phyloP scores from a whole-genome alignment of 176 grass and related monocot species.

The Dendrocalamus sinicus region DNA sequence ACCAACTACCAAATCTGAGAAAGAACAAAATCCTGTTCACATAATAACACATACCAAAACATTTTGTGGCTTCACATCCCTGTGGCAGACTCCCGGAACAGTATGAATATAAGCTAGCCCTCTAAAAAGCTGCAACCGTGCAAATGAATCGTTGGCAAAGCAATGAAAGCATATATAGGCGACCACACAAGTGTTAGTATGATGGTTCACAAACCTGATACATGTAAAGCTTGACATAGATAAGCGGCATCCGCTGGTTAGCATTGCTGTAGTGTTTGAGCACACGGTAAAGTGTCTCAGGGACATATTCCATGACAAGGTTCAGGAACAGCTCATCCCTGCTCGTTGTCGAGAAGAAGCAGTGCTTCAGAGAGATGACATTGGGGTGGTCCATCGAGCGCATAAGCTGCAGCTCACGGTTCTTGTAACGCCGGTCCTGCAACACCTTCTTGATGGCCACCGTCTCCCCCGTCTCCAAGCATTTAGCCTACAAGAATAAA shows the following conservation, averaged over 20 bases:
- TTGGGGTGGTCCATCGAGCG: conserved; percentile 92
- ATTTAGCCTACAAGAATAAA: conserved; percentile 72
- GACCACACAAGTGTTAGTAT: not conserved
- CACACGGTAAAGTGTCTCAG: conserved; percentile 83
- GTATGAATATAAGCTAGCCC: conserved; percentile 97
- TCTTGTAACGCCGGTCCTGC: conserved; percentile 92
- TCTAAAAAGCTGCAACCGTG: conserved; percentile 83
- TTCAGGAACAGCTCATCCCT: conserved; percentile 95
- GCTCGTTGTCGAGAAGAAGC: conserved; percentile 90
- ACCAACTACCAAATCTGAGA: conserved; percentile 32
- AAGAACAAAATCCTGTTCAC: conserved; percentile 9
- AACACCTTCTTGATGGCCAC: conserved; percentile 99
- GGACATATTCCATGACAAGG: conserved; percentile 97
- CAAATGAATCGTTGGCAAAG: conserved; percentile 1
- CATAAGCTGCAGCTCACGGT: conserved; percentile 97
- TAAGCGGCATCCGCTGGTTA: conserved; percentile 94
- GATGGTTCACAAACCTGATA: conserved; percentile 71
- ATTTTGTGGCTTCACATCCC: conserved; percentile 99
- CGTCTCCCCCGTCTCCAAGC: conserved; percentile 81
- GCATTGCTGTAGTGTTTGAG: conserved; percentile 98
- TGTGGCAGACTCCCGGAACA: conserved; percentile 91
- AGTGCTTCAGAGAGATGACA: conserved; percentile 94
- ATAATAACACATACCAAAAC: conserved; percentile 70
- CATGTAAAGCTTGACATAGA: conserved; percentile 96
- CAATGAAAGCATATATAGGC: not conserved